phyloP scores from a whole-genome alignment of 352 stramenopile genomes.

The Phytophthora sojae region DNA sequence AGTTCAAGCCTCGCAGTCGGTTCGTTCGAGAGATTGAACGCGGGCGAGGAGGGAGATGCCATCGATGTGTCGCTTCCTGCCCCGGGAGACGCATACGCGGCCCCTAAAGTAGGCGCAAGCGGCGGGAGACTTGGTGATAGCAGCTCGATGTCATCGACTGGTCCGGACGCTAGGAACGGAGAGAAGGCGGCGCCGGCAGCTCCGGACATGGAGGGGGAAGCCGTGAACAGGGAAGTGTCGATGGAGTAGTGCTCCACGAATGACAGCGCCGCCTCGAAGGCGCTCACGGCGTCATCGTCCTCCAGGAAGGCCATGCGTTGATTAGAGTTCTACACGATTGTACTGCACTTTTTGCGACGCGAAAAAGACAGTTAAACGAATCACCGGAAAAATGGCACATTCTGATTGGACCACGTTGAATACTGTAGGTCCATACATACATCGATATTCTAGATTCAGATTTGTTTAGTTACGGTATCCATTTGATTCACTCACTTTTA shows the following conservation, averaged over 20 bases:
- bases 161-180: constrained; percentile 9
- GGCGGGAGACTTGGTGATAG: constrained; percentile 31
- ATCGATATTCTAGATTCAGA: too few species aligned
- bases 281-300: constrained; percentile 39
- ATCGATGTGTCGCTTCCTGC: constrained; percentile 9
- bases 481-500: too few species aligned
- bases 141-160: constrained; percentile 34
- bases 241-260: constrained; percentile 52
- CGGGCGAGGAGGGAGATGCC: constrained; percentile 19
- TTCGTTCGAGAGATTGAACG: constrained; percentile 22
- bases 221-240: constrained; percentile 38
- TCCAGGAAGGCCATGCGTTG: constrained; percentile 43
- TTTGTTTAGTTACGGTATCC: too few species aligned
- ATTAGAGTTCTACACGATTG: not conserved
- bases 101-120: constrained; percentile 4
- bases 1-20: constrained; percentile 19
- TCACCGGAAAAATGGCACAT: constrained; percentile 1
- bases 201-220: constrained; percentile 7
- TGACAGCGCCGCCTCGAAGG: constrained; percentile 48
- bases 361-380: constrained; percentile 1
- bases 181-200: constrained; percentile 1
- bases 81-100: constrained; percentile 1
- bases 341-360: not conserved
- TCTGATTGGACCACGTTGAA: not conserved
- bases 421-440: not conserved